Base-by-base conservation (phyloP, 2,329 filamentous ascomycete genomes). In the Venturia asperata region DNA sequence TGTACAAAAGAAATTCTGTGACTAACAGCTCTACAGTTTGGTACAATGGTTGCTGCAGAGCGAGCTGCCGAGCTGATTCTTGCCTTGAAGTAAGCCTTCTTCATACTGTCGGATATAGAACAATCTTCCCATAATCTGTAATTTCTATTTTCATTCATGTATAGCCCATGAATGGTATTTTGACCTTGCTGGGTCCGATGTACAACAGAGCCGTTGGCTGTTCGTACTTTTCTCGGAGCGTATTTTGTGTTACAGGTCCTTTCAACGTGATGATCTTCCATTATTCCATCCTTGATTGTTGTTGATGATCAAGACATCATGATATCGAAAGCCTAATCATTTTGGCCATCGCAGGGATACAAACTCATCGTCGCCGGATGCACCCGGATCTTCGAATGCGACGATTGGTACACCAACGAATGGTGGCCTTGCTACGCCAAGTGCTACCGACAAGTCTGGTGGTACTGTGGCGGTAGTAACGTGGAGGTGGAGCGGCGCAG, bases 21-120 rank as follows among this genome's bases (percentile, higher is more conserved):
- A 45, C 45, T 39, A 43, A 52, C 21, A 42, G 1, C 3, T 13
- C 39, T 10, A n/a, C 34, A 82, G 68, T 81, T 83, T 70, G 81
- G 80, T 0, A 76, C 82, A 34, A 83, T 84, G 80, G 77, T 81
- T 24, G 81, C 79, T 5, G 82, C 77, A 0, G 82, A 84, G 74
- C 77, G 76, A 68, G 82, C 78, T 0, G 76, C 78, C 2, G 82
- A 83, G 72, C 74, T 78, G 68, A 81, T 84, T 68, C 70, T 78
- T 66, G 72, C 68, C 30, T 63, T 75, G 21, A 64, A 64, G 63
- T 64, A 64, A 58, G 63, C 52, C 52, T 21, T 37, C 52, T 58
- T 58, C 9, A n/a, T 47, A 58, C 17, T 37, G 21, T 52, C 21
- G 27, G 11, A 52, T n/a, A 27, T 11, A 27, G 13, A 27, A 30